Evolutionary conservation across 306 rosid genomes (phyloP).

Genomic region (Lotus japonicus): DNA sequence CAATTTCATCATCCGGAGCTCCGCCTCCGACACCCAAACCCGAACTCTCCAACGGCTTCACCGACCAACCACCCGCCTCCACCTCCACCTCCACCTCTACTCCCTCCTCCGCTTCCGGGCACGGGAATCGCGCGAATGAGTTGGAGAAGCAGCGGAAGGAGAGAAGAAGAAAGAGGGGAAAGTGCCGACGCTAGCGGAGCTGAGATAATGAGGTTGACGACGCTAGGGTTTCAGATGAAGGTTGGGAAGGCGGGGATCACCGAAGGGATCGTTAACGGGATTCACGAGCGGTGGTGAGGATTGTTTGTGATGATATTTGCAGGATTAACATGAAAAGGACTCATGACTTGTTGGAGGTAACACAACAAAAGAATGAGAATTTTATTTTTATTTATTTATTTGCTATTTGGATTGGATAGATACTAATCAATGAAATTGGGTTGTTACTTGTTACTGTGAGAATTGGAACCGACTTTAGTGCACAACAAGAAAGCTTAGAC

Average conservation of each 20-base stretch:
- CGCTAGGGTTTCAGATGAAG: constrained; percentile 41
- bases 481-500: background rate
- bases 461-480: background rate
- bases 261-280: constrained; percentile 83
- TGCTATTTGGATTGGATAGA: background rate
- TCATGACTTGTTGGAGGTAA: constrained; percentile 88
- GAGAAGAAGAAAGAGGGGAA: constrained; percentile 26
- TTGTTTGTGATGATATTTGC: constrained; percentile 71
- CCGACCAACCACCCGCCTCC: constrained; percentile 28
- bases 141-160: constrained; percentile 37
- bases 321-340: constrained; percentile 85
- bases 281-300: constrained; percentile 87
- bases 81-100: background rate
- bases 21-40: constrained; percentile 23
- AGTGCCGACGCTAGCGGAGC: constrained; percentile 79
- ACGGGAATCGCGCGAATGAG: constrained; percentile 46
- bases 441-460: background rate
- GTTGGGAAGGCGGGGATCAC: constrained; percentile 88
- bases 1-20: constrained; percentile 45
- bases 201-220: constrained; percentile 60
- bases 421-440: background rate
- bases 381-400: too few species aligned
- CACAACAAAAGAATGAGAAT: too few species aligned
- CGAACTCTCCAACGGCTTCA: constrained; percentile 58
- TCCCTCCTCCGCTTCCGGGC: constrained; percentile 54